These are phyloP conservation scores for Pseudognaphalium luteoalbum DNA, from an alignment of 129 eudicot species.

Conservation along the genomic window DNA sequence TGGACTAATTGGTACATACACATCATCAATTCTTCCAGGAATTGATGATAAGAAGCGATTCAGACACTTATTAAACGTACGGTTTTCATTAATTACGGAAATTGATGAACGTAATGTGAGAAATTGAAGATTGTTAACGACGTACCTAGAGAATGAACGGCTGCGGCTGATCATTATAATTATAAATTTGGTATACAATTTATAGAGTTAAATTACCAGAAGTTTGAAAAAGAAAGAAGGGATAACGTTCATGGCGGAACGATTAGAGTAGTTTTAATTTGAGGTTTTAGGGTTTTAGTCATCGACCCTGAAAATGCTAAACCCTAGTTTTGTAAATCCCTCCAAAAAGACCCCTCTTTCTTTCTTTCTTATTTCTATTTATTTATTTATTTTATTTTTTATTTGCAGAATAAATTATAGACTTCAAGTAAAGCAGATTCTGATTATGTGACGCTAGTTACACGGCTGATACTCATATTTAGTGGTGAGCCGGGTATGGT, in stretches of 20 bases:
- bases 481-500: no score
- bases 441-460: no score
- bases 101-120: constrained; percentile 24
- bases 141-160: constrained; percentile 35
- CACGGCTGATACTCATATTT: no score
- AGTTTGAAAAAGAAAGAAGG: neutral
- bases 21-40: constrained; percentile 6
- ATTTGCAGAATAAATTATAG: no score
- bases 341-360: neutral
- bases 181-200: neutral
- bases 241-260: constrained; percentile 10
- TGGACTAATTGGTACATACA: constrained; percentile 19
- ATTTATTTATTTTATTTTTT: neutral
- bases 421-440: no score
- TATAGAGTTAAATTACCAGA: neutral
- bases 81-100: neutral
- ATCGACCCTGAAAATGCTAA: constrained; percentile 5
- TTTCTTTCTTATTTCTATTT: neutral
- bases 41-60: neutral
- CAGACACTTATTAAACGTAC: neutral
- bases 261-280: neutral
- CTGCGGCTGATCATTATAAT: constrained; percentile 41
- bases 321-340: constrained; percentile 1
- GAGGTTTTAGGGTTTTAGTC: constrained; percentile 26
- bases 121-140: constrained; percentile 25